Evolutionary conservation across 2,329 filamentous ascomycete species (phyloP).

Genomic region (Diaporthe sp.): DNA sequence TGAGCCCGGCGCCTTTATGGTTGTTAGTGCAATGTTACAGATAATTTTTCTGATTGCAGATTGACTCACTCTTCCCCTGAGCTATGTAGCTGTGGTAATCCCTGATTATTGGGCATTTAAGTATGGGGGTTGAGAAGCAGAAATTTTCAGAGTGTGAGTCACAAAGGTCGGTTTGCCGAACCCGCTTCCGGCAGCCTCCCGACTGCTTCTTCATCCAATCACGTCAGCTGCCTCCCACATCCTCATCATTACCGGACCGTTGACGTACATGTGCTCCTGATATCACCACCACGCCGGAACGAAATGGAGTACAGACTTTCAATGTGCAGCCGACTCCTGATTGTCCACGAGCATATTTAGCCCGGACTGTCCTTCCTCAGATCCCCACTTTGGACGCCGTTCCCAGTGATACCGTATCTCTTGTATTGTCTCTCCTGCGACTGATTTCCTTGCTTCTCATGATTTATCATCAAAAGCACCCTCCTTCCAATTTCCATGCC

Average conservation of each 20-base stretch:
- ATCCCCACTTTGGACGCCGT: neutral
- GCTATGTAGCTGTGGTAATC: slow-evolving; percentile 33
- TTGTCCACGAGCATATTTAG: neutral
- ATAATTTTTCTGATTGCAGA: neutral
- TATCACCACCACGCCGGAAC: neutral
- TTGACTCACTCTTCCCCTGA: slow-evolving; percentile 37
- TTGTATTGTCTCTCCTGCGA: neutral
- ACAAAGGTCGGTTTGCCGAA: slow-evolving; percentile 13
- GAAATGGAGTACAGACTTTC: neutral
- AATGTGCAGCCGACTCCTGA: neutral
- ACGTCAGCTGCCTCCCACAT: neutral
- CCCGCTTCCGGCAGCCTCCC: slow-evolving; percentile 5
- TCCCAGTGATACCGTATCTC: neutral
- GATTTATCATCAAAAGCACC: slow-evolving; percentile 63
- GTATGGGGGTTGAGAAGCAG: slow-evolving; percentile 6
- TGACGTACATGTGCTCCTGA: neutral
- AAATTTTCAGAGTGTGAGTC: slow-evolving; percentile 26
- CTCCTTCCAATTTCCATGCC: slow-evolving; percentile 65
- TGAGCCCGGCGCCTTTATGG: slow-evolving; percentile 35
- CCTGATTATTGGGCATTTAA: neutral
- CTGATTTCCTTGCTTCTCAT: neutral
- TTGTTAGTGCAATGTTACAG: neutral
- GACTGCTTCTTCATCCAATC: neutral
- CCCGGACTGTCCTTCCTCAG: neutral
- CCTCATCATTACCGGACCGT: neutral